Base-by-base conservation (phyloP, 495 filamentous ascomycete genomes). In the Evernia prunastri region DNA sequence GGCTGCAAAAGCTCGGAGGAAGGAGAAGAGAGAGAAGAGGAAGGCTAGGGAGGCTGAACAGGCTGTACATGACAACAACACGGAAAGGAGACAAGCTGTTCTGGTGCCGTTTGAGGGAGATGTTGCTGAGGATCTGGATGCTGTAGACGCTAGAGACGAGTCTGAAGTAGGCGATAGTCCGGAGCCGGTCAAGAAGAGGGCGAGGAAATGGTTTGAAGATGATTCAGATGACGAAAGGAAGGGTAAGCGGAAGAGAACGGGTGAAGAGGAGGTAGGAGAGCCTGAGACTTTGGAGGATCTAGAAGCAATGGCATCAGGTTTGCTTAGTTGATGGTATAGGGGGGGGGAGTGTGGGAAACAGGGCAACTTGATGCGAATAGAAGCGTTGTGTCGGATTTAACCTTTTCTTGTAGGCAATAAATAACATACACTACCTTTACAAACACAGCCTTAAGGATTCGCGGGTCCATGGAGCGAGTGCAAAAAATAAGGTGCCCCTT, bases 231-330 rank as follows among this genome's bases (percentile, higher is more conserved):
- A 58, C 29, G 58, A 59, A 36, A 49, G 43, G n/a, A 47, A 31
- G 18, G 62, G 49, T 27, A 62, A 53, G 58, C 37, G 64, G 36
- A 79, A 72, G 66, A 72, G 71, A 13, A 81, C 76, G 70, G 77
- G 83, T 56, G 80, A 82, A 67, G 77, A 82, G 67, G 78, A 81
- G 65, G 78, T 78, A 31, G 76, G 84, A 47, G 85, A 88, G 74
- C 90, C 90, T 61, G 86, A 92, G 74, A 96, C 88, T 31, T 74
- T 96, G 77, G 89, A 93, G 70, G 91, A 96, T 80, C 77, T 96
- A 73, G 93, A 97, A 76, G 86, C 87, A 60, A 70, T 96, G 81
- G 93, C 93, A 67, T 84, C 87, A 67, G 91, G 90, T 3, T 76
- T 97, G 71, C 79, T 97, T 59, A 23, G 31, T 58, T 58, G 33